A percentile compares a stretch with the other conserved stretches of the same genome.
phyloP scores from a whole-genome alignment of 2,329 filamentous ascomycete genomes.

The Alternaria ventricosa region DNA sequence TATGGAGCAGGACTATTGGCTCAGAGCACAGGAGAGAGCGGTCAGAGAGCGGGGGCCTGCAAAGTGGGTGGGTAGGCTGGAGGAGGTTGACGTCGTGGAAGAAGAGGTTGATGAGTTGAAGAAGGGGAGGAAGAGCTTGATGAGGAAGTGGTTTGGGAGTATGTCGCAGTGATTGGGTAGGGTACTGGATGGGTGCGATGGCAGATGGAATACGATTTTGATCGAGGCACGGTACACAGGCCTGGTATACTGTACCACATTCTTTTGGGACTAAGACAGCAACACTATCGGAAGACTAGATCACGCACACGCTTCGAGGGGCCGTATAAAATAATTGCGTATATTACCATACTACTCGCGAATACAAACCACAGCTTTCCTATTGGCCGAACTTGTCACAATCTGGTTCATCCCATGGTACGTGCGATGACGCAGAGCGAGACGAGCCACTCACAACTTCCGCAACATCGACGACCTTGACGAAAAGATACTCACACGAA shows the following conservation, averaged over 20 bases:
- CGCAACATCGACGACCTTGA: no score
- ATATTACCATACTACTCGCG: background rate
- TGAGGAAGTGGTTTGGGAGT: conserved; percentile 27
- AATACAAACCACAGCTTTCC: background rate
- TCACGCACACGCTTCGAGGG: background rate
- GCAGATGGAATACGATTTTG: background rate
- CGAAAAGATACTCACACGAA: no score
- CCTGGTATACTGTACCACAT: background rate
- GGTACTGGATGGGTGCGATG: background rate
- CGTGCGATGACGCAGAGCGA: no score
- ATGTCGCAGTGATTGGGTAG: background rate
- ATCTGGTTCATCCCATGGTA: background rate
- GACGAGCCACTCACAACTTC: no score
- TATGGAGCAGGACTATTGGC: conserved; percentile 37
- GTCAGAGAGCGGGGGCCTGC: conserved; percentile 26
- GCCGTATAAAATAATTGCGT: background rate
- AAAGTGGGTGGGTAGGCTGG: conserved; percentile 1
- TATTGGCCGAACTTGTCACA: background rate
- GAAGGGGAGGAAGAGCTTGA: conserved; percentile 18
- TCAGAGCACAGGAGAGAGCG: conserved; percentile 36
- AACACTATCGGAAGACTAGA: background rate
- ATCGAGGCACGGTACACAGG: background rate
- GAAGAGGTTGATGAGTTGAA: conserved; percentile 10
- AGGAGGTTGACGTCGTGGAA: conserved; percentile 2
- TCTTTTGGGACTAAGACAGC: background rate